Evolutionary conservation across 208 protist genomes (phyloP).

Genomic region (Trypanosomatidae sp.): DNA sequence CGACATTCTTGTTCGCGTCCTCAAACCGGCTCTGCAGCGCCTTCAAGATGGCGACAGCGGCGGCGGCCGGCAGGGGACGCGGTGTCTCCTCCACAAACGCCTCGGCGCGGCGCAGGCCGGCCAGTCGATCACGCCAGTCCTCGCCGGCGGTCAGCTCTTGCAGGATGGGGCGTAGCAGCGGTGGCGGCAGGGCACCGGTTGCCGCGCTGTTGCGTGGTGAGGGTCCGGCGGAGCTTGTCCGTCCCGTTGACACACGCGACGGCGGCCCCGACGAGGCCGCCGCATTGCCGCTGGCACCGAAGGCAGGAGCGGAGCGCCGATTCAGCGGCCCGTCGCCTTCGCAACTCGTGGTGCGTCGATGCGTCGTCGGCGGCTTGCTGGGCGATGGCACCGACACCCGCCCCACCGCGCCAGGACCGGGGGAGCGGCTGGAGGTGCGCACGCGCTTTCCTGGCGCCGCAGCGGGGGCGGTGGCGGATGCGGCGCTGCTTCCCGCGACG

Average conservation of each 20-base stretch:
- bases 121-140: conserved; percentile 80
- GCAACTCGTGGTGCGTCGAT: no score
- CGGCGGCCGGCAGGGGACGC: conserved; percentile 34
- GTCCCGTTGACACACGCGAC: no score
- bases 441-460: no score
- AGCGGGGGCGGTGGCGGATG: no score
- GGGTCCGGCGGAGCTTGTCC: conserved; percentile 10
- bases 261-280: no score
- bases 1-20: conserved; percentile 87
- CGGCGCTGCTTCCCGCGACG: no score
- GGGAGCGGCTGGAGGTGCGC: no score
- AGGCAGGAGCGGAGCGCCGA: no score
- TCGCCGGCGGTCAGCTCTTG: conserved; percentile 51
- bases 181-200: conserved; percentile 3
- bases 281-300: neutral
- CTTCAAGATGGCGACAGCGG: conserved; percentile 48
- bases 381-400: no score
- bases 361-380: no score
- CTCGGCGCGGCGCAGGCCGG: conserved; percentile 60
- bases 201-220: conserved; percentile 17
- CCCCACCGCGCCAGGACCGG: no score
- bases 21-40: conserved; percentile 72
- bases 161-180: conserved; percentile 39
- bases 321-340: no score
- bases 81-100: conserved; percentile 47